Evolutionary conservation across 495 filamentous ascomycete genomes (phyloP), one percentile per base, ranked within the genome.

Genomic region (Annulohypoxylon nitens): DNA sequence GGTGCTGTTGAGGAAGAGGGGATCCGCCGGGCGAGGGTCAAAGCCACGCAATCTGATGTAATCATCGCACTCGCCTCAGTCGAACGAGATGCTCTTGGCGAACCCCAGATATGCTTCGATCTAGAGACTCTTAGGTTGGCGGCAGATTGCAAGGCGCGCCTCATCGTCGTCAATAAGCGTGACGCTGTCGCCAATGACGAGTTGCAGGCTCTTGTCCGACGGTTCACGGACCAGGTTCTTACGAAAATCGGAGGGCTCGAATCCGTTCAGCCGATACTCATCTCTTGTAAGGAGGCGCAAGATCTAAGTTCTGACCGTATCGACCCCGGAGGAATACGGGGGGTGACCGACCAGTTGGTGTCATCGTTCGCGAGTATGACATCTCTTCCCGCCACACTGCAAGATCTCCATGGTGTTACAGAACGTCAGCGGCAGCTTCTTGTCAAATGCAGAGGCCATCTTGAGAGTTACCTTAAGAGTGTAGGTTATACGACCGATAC

Each of bases 331-430:
- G 83, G 88, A 54, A 87, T 98, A 60, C 88, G 93, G 70, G 61
- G 69, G 14, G 91, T 98, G 58, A 86, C 94, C 12, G 81, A 87
- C 20, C 85, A 86, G 16, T 83, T 99, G 10, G 88, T 90, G 20
- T 64, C 82, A 43, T 87, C 90, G 34, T 98, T 98, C 76, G 78
- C 87, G 57, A 78, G 83, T 43, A 92, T 98, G 81, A 97, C 95
- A 7, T 83, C 88, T 30, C 86, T 85, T 54, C 81, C 81, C 16
- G 81, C 78, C 20, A 86, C 83, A 69, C 78, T 92, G 86, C 88
- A 95, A 81, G 93, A 97, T 69, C 93, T 95, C 9, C 87, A 97
- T 10, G 93, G 94, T 20, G 94, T 97, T 25, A 96, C 93, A 2
- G 93, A 95, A 81, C 90, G 96, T 60, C 96, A 98, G 81, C 88